Evolutionary conservation across 2,329 filamentous ascomycete genomes (phyloP).

Genomic region (Lachnellula hyalina): DNA sequence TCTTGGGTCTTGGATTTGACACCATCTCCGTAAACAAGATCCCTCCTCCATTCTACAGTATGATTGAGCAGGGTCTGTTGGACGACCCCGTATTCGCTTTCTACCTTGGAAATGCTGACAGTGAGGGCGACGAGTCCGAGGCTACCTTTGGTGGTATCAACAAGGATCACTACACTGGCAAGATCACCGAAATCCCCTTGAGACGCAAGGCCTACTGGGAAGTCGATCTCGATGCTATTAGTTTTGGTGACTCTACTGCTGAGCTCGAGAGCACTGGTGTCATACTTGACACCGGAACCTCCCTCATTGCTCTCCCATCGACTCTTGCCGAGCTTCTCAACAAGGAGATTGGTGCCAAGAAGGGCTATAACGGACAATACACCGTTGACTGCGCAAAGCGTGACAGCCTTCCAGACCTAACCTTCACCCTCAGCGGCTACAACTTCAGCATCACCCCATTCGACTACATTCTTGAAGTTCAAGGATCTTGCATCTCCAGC

Average conservation of each 20-base stretch:
- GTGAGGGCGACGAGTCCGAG: conserved; percentile 70
- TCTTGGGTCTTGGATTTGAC: conserved; percentile 89
- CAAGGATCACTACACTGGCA: conserved; percentile 72
- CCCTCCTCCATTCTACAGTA: conserved; percentile 91
- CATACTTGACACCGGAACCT: conserved; percentile 97
- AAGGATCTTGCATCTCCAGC: conserved; percentile 92
- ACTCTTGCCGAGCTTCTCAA: conserved; percentile 94
- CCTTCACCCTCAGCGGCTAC: conserved; percentile 83
- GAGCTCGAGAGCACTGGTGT: conserved; percentile 92
- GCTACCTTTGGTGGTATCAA: conserved; percentile 87
- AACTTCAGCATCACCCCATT: conserved; percentile 85
- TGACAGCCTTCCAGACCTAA: conserved; percentile 79
- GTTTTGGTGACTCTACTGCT: conserved; percentile 78
- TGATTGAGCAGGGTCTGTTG: conserved; percentile 82
- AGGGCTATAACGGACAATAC: conserved; percentile 96
- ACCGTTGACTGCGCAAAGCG: conserved; percentile 84
- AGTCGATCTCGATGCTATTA: conserved; percentile 89
- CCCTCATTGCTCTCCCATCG: conserved; percentile 88
- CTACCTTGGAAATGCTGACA: conserved; percentile 75
- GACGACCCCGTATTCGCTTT: conserved; percentile 95
- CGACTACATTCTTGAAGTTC: conserved; percentile 94
- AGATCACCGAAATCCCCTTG: conserved; percentile 88
- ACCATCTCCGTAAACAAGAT: conserved; percentile 97
- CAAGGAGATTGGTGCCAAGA: conserved; percentile 96
- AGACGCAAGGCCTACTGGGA: conserved; percentile 99